Evolutionary conservation across 2,329 filamentous ascomycete genomes (phyloP), one percentile per base, ranked within the genome.

Genomic region (Aciculosporium take): DNA sequence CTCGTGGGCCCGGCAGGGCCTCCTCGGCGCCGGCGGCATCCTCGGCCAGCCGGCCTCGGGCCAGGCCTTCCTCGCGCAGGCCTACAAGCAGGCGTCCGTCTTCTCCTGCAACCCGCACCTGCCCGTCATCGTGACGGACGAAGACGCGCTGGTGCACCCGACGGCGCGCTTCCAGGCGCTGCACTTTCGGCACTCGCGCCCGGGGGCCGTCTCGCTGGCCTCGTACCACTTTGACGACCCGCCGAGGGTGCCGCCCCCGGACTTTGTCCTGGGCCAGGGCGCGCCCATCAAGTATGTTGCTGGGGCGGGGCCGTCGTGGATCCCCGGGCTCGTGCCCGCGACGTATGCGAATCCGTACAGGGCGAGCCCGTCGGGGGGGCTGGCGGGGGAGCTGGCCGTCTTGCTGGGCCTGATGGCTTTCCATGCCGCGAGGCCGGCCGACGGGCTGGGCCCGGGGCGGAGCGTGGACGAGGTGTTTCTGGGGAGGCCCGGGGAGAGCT

Each of bases 331-430:
- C 10, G 49, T 66, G 2, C 63, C 63, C 0, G 7, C 12, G 12
- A 51, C 50, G 1, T 65, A 62, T 43, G 38, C 29, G 15, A 51
- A 52, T 25, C 49, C 3, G 1, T 31, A 2, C 12, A 8, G 28
- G 5, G 7, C 43, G 1, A 49, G 38, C 3, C 34, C 5, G 0
- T 65, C 63, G 0, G 15, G 5, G 0, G 62, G 63, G 0, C 55
- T 67, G 1, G 53, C 56, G 1, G 64, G 64, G 13, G 54, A 62
- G n/a, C 40, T 67, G 10, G 48, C 55, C 3, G 56, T 65, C 6
- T 48, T 67, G 9, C 47, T 67, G 3, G 64, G 56, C 1, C 46
- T 67, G n/a, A 64, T 66, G 59, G 61, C 60, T 1, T 56, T 65
- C 30, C 39, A 45, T 9, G 27, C 41, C 13, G 12, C 31, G 6